phyloP scores from a whole-genome alignment of 306 rosid species.

The Heteromeles arbutifolia region DNA sequence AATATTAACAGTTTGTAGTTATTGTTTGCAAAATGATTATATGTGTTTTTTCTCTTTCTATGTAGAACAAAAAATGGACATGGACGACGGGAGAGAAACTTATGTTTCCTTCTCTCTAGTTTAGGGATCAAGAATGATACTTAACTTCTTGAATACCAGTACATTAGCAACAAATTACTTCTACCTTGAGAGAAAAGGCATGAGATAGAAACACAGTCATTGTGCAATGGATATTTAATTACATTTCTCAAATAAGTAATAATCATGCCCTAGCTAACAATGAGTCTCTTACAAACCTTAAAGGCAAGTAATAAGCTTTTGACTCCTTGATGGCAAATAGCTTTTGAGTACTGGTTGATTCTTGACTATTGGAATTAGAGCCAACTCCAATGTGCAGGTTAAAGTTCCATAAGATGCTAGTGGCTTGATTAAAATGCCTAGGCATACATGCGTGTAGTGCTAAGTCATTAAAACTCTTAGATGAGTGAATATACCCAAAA shows the following conservation, averaged over 20 bases:
- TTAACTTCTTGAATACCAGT: neutral
- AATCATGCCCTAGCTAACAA: neutral
- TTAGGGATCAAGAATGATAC: neutral
- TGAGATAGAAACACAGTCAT: neutral
- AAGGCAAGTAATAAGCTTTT: neutral
- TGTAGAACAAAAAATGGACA: neutral
- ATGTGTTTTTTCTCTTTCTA: neutral
- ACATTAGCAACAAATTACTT: too few relatives aligned
- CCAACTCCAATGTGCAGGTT: neutral
- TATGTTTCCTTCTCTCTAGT: neutral
- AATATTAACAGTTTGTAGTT: conserved; percentile 50
- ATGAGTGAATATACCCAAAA: too few relatives aligned
- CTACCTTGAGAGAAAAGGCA: neutral
- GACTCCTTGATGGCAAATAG: neutral
- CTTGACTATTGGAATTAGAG: neutral
- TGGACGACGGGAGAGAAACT: neutral
- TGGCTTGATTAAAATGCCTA: too few relatives aligned
- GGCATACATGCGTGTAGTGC: too few relatives aligned
- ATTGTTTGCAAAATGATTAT: neutral
- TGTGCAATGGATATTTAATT: neutral
- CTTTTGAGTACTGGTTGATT: neutral
- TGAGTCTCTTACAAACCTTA: neutral
- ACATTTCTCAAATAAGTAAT: neutral
- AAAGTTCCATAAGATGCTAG: too few relatives aligned
- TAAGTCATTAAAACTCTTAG: too few relatives aligned